Conservation (phyloP, 495 filamentous ascomycete genomes). For the Staphylotrichum longicolle region DNA sequence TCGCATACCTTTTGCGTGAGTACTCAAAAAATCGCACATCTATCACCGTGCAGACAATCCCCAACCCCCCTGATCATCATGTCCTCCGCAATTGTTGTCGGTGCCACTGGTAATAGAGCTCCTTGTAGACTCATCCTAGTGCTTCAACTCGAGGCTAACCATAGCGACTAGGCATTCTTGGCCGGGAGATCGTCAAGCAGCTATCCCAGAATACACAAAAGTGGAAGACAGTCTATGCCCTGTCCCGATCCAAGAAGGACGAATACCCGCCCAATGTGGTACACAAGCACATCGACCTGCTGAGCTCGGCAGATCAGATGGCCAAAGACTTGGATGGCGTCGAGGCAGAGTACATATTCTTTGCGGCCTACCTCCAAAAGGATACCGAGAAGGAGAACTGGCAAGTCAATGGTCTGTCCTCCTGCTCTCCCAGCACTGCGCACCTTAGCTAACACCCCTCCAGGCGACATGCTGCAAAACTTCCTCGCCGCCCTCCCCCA, state of each 20-base stretch:
- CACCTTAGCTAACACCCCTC: neutral
- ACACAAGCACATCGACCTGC: slow-evolving; percentile 48
- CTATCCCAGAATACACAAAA: slow-evolving; percentile 39
- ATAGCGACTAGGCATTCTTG: slow-evolving; percentile 41
- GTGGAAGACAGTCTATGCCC: slow-evolving; percentile 43
- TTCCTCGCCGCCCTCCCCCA: slow-evolving; percentile 49
- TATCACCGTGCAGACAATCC: too few species aligned
- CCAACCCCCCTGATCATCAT: too few species aligned
- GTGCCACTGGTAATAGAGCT: neutral
- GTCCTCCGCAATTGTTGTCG: too few species aligned
- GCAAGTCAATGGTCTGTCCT: slow-evolving; percentile 39
- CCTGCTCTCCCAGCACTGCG: neutral
- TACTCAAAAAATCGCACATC: too few species aligned
- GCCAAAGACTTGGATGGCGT: slow-evolving; percentile 41
- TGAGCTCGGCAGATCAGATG: slow-evolving; percentile 42
- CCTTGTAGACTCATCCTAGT: neutral
- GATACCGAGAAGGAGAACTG: slow-evolving; percentile 45
- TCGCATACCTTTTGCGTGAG: too few species aligned
- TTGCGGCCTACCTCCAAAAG: slow-evolving; percentile 49
- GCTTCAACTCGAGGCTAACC: too few species aligned
- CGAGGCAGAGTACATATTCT: slow-evolving; percentile 49
- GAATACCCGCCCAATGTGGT: slow-evolving; percentile 42
- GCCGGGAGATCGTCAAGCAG: slow-evolving; percentile 46
- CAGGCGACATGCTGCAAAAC: slow-evolving; percentile 45
- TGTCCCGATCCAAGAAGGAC: slow-evolving; percentile 47